Conservation (phyloP, 106 monocot species). For the Allium cepa region DNA sequence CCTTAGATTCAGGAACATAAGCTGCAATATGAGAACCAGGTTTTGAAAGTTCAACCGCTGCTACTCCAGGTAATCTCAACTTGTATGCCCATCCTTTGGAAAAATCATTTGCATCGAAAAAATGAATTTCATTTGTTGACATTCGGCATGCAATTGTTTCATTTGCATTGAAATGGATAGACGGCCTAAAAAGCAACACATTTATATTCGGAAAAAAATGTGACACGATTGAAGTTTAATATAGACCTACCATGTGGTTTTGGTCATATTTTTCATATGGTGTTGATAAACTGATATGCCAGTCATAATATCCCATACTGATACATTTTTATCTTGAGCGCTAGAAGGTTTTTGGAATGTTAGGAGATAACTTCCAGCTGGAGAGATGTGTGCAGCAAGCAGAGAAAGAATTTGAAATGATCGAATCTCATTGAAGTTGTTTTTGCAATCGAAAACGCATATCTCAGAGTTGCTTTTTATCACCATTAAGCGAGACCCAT, state of each 20-base stretch:
- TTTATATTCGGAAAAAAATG: neutral
- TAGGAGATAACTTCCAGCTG: conserved; percentile 73
- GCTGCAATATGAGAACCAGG: conserved; percentile 75
- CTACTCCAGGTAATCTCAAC: conserved; percentile 66
- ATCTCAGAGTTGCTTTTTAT: conserved; percentile 38
- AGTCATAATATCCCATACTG: conserved; percentile 50
- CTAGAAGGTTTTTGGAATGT: conserved; percentile 82
- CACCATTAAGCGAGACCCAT: conserved; percentile 68
- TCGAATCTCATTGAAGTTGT: conserved; percentile 40
- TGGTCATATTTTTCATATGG: conserved; percentile 85
- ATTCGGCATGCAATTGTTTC: conserved; percentile 83
- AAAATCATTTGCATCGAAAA: conserved; percentile 75
- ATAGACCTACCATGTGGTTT: conserved; percentile 58
- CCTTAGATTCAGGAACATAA: conserved; percentile 88
- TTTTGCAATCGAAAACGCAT: conserved; percentile 51
- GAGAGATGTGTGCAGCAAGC: conserved; percentile 51
- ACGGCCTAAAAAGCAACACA: conserved; percentile 41
- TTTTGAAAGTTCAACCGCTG: conserved; percentile 66
- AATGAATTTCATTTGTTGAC: conserved; percentile 90
- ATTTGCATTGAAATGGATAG: conserved; percentile 73
- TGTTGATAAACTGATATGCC: conserved; percentile 57
- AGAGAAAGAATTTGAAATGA: conserved; percentile 65
- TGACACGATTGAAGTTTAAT: neutral
- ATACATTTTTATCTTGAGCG: conserved; percentile 87
- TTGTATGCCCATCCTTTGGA: conserved; percentile 53